Evolutionary conservation across 2,329 filamentous ascomycete species (phyloP), one percentile per base, ranked within the genome.

Genomic region (Trichoderma sp.): DNA sequence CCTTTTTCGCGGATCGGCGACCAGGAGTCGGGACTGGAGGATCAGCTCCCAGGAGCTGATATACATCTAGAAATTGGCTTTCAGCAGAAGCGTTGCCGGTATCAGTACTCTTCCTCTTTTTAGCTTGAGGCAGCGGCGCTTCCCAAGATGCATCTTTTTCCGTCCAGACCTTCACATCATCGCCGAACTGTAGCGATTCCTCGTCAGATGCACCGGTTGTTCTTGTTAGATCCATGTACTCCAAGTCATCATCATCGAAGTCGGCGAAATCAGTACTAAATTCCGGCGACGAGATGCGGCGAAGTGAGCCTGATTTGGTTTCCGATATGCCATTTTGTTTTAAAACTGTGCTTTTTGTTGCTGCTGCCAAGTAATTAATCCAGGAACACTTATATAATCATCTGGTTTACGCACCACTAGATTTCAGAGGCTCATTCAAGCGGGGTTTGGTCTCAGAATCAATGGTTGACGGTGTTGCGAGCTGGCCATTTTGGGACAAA

Each of bases 31-130:
- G 76, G 26, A 73, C 73, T 18, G 77, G 80, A 52, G 78, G 79
- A 14, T 79, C 75, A 16, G 81, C 82, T 32, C 81, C 83, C 13
- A 82, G 75, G 59, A 84, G 77, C 59, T 86, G 80, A 70, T 84
- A 82, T 8, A 89, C 83, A 70, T 89, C 86, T 0, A 84, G 85
- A 56, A 86, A 88, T 21, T 84, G 81, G 39, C 83, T 82, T 16
- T 82, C 76, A 4, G 80, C 77, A 18, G 75, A 77, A 16, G 76
- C 75, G 14, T 79, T 80, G 70, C 74, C 80, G 28, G 85, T 83
- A 11, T 86, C 83, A 28, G 77, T 78, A 70, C 84, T 86, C 74
- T 87, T 87, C 70, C 85, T 77, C 75, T 87, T 88, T 75, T 83
- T 85, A 56, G 80, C 79, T 55, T 76, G 82, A 1, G 79, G 71